Conservation (phyloP, 768 basidiomycete species). For the Rhizopogon sp. region DNA sequence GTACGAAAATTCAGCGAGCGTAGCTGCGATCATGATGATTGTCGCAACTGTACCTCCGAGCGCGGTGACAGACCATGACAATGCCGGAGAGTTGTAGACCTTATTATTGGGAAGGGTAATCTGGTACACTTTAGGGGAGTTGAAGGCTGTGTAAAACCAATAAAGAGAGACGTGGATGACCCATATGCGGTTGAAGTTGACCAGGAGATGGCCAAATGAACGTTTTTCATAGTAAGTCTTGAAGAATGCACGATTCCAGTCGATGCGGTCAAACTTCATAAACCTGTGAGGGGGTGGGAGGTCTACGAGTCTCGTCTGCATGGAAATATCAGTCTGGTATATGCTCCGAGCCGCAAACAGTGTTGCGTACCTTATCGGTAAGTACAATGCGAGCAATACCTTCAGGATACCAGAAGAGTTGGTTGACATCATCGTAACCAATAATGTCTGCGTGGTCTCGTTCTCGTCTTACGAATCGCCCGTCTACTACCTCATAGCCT, state of each 20-base stretch:
- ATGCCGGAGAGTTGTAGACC: slow-evolving; percentile 59
- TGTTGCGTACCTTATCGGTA: slow-evolving; percentile 69
- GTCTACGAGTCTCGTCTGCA: slow-evolving; percentile 84
- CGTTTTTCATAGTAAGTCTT: slow-evolving; percentile 99
- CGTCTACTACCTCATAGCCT: slow-evolving; percentile 94
- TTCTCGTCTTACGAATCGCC: slow-evolving; percentile 91
- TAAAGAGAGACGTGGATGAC: slow-evolving; percentile 93
- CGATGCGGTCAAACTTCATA: slow-evolving; percentile 95
- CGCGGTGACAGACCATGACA: slow-evolving; percentile 91
- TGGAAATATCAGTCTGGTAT: slow-evolving; percentile 2
- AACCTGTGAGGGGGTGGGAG: slow-evolving; percentile 88
- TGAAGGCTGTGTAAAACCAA: slow-evolving; percentile 95
- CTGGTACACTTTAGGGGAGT: slow-evolving; percentile 83
- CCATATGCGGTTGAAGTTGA: slow-evolving; percentile 99
- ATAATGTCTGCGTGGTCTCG: slow-evolving; percentile 91
- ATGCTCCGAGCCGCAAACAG: neutral
- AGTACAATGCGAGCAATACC: slow-evolving; percentile 91
- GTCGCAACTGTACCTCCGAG: slow-evolving; percentile 96
- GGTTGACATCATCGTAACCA: slow-evolving; percentile 98
- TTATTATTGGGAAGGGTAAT: slow-evolving; percentile 27
- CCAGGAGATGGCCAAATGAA: slow-evolving; percentile 91
- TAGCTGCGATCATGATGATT: slow-evolving; percentile 92
- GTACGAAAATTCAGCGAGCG: slow-evolving; percentile 92
- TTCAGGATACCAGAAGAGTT: slow-evolving; percentile 99
- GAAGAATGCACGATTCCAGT: slow-evolving; percentile 96